Evolutionary conservation across 1,284 basidiomycete species (phyloP), one percentile per base, ranked within the genome.

Genomic region (Spongispora temasekensis): DNA sequence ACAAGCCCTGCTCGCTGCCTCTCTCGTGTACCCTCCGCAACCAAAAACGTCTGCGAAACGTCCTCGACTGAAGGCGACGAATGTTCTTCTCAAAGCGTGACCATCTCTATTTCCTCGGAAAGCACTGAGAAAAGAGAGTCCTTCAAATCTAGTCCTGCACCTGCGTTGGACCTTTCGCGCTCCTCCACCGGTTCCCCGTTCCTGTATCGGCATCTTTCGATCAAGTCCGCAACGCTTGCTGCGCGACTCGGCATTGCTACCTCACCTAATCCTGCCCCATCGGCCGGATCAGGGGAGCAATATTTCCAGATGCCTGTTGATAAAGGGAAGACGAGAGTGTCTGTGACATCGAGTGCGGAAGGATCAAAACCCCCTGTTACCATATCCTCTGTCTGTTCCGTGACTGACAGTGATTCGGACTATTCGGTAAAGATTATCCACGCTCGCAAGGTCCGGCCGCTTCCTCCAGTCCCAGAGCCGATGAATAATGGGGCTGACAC

Each of bases 1-100:
- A 61, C 58, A 28, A 59, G 64, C 50, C 68, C 75, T 23, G 68
- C 17, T 25, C 31, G 71, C 9, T 65, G 70, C 51, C 64, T 74
- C 61, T 77, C 75, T 44, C 73, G 71, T 28, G 21, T 34, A 28
- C 17, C 32, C 15, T 66, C 61, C 35, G 56, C 40, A 52, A 57
- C 35, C 28, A 51, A 53, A 60, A 59, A 55, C n/a, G 10, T 23
- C 21, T 13, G 9, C 13, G 51, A 34, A 9, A 31, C 44, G 27
- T 30, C 40, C 44, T 37, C 19, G 4, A 57, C 17, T 19, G 52
- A 44, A n/a, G 53, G 46, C 21, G 53, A 53, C 13, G 53, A 23
- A 35, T 7, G 4, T n/a, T 44, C 46, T 6, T 53, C 46, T 35
- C 59, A 56, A 8, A 30, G 51, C 12, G 55, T 53, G 27, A 15